These are phyloP conservation scores for Lasiosphaeria ovina DNA, from an alignment of 495 filamentous ascomycete species.

Conservation along the genomic window DNA sequence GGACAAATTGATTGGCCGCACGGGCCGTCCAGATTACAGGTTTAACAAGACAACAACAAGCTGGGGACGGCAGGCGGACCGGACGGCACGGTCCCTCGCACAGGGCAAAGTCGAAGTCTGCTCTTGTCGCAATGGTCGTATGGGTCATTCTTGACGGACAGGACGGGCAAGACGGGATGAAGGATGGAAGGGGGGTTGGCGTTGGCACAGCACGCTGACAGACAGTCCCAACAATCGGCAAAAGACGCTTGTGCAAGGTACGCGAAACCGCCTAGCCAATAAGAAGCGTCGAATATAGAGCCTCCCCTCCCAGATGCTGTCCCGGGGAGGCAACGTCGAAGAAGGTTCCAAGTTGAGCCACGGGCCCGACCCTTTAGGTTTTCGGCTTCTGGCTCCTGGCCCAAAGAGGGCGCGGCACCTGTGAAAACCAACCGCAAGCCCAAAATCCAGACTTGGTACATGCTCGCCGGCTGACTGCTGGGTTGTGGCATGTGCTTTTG, in stretches of 20 bases:
- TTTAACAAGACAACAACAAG: background rate
- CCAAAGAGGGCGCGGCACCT: no score
- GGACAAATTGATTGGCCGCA: background rate
- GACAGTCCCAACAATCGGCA: slow-evolving; percentile 7
- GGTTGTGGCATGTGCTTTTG: no score
- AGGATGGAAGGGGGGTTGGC: background rate
- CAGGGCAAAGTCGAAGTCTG: background rate
- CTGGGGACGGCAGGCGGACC: slow-evolving; percentile 8
- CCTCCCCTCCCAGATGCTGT: slow-evolving; percentile 7
- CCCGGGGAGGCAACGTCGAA: background rate
- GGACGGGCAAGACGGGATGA: background rate
- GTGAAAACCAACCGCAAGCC: no score
- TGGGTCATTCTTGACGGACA: background rate
- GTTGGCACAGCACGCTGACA: background rate
- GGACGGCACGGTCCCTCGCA: slow-evolving; percentile 8
- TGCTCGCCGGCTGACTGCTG: no score
- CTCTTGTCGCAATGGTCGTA: slow-evolving; percentile 9
- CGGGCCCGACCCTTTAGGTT: background rate
- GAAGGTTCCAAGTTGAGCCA: background rate
- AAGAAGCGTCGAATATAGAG: slow-evolving; percentile 12
- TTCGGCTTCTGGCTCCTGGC: background rate
- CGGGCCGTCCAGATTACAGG: background rate
- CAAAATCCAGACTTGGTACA: no score
- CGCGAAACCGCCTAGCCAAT: slow-evolving; percentile 12
- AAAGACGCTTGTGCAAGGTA: slow-evolving; percentile 21